A percentile compares a stretch with the other conserved stretches of the same genome.
phyloP scores from a whole-genome alignment of 2,329 filamentous ascomycete genomes.

The Bipolaris sorokiniana region DNA sequence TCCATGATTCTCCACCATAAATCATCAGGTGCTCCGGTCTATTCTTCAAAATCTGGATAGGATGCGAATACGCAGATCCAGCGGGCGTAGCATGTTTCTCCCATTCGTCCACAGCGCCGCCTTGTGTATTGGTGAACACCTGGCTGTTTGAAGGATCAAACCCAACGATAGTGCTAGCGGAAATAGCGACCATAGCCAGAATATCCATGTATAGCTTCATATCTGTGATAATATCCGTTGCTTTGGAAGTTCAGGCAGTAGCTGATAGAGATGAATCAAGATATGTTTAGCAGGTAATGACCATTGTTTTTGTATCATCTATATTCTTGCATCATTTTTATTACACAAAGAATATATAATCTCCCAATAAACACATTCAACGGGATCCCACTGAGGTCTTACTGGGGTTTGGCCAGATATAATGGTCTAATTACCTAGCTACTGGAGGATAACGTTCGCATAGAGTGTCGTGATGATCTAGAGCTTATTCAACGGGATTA shows the following conservation, averaged over 20 bases:
- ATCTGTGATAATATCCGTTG: background rate
- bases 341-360: background rate
- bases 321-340: background rate
- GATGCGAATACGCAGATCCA: conserved; percentile 25
- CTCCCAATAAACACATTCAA: too few relatives aligned
- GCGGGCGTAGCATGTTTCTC: conserved; percentile 28
- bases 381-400: too few relatives aligned
- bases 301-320: too few relatives aligned
- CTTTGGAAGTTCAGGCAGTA: background rate
- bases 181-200: background rate
- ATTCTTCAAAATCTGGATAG: conserved; percentile 26
- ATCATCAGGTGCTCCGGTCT: conserved; percentile 22
- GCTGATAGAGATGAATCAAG: background rate
- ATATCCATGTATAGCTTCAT: conserved; percentile 3
- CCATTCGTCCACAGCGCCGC: conserved; percentile 26
- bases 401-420: background rate
- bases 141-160: conserved; percentile 13
- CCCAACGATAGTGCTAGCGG: background rate
- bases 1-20: conserved; percentile 28
- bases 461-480: too few relatives aligned
- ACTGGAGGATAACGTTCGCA: too few relatives aligned
- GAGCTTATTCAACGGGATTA: too few relatives aligned
- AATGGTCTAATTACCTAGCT: background rate
- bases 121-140: conserved; percentile 27
- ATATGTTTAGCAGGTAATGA: too few relatives aligned